Percentiles rank a stretch among this genome's conserved stretches.
These are phyloP conservation scores for Allium cepa DNA, from an alignment of 106 monocot genomes.

Conservation along the genomic window DNA sequence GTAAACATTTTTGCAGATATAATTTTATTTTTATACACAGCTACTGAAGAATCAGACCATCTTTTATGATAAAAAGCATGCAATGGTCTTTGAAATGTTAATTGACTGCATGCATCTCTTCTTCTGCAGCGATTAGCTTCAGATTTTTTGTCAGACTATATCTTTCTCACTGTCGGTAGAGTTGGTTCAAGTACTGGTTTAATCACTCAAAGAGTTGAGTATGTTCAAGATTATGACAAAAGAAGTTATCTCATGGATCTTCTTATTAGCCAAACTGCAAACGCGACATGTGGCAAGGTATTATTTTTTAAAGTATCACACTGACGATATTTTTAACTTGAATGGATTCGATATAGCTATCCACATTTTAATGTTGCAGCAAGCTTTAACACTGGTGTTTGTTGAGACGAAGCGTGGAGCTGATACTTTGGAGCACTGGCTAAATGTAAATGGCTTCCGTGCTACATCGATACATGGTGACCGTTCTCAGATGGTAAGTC, in stretches of 20 bases:
- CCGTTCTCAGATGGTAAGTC: constrained; percentile 37
- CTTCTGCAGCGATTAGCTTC: constrained; percentile 18
- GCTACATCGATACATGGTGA: constrained; percentile 58
- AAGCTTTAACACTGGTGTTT: constrained; percentile 49
- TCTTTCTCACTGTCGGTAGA: constrained; percentile 17
- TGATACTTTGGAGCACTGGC: constrained; percentile 37
- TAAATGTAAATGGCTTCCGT: constrained; percentile 38
- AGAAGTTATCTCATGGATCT: constrained; percentile 14
- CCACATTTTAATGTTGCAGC: constrained; percentile 16
- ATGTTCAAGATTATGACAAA: constrained; percentile 19
- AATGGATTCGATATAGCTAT: neutral
- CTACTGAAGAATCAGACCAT: no score
- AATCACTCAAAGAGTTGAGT: constrained; percentile 25
- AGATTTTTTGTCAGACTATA: constrained; percentile 13
- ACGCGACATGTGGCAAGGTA: constrained; percentile 16
- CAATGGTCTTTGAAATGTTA: no score
- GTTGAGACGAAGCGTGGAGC: constrained; percentile 57
- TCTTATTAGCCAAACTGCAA: constrained; percentile 4
- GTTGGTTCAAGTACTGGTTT: constrained; percentile 24
- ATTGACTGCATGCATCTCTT: neutral
- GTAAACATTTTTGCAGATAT: no score
- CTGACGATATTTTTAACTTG: neutral
- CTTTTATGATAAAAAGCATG: no score
- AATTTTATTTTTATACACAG: no score
- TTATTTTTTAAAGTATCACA: neutral